A percentile compares a stretch with the other conserved stretches of the same genome.
Evolutionary conservation across 140 eudicot species (phyloP).

Genomic region (Senecio squalidus): DNA sequence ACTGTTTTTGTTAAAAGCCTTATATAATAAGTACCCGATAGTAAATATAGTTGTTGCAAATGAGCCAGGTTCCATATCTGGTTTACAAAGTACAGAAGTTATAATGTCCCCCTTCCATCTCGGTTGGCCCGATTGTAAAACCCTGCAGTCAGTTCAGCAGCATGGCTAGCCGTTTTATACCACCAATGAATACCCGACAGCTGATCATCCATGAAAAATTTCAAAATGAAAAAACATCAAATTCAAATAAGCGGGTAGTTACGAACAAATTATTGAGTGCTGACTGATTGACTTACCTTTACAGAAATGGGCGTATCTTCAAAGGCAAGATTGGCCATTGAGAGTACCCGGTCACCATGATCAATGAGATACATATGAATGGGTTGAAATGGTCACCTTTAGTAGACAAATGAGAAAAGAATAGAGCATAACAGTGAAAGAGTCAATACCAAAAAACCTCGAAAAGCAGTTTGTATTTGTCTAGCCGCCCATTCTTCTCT

Average conservation of each 20-base stretch:
- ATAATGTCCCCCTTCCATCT: too few species aligned
- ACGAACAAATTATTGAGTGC: background rate
- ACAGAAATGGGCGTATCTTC: slow-evolving; percentile 72
- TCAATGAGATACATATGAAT: slow-evolving; percentile 35
- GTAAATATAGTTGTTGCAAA: too few species aligned
- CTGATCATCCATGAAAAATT: slow-evolving; percentile 37
- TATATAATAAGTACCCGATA: too few species aligned
- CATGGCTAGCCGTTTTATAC: slow-evolving; percentile 95
- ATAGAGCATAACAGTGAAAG: background rate
- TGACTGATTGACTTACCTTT: slow-evolving; percentile 42
- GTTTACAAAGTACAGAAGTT: too few species aligned
- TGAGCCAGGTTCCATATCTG: too few species aligned
- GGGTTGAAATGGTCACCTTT: background rate
- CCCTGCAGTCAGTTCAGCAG: slow-evolving; percentile 90
- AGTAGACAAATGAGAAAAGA: background rate
- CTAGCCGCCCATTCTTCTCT: slow-evolving; percentile 86
- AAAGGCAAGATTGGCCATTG: slow-evolving; percentile 76
- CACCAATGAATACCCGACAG: slow-evolving; percentile 94
- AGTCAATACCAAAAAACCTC: slow-evolving; percentile 83
- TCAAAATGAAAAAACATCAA: background rate
- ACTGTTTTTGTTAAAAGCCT: too few species aligned
- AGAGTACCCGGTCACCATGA: slow-evolving; percentile 76
- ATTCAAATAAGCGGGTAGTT: background rate
- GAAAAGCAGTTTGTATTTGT: slow-evolving; percentile 82
- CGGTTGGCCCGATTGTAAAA: slow-evolving; percentile 75